These are phyloP conservation scores for Lenzites betulinus DNA, from an alignment of 768 basidiomycete genomes.

Conservation along the genomic window DNA sequence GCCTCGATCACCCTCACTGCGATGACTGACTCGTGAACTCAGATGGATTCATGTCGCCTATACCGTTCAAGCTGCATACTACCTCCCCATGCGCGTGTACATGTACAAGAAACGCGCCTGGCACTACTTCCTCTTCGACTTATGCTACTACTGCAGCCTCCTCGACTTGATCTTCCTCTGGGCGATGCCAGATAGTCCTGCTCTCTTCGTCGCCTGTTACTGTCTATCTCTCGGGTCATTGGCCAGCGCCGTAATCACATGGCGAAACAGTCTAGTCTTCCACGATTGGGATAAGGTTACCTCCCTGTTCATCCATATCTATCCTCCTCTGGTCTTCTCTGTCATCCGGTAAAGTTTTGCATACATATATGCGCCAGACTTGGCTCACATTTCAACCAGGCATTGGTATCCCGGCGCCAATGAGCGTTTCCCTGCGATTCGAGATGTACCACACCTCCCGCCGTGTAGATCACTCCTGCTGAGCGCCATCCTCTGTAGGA, in stretches of 20 bases:
- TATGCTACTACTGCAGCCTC: slow-evolving; percentile 93
- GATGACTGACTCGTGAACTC: background rate
- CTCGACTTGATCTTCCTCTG: slow-evolving; percentile 93
- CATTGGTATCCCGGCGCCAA: slow-evolving; percentile 87
- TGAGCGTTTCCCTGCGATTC: slow-evolving; percentile 83
- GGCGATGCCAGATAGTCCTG: slow-evolving; percentile 75
- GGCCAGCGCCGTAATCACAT: slow-evolving; percentile 94
- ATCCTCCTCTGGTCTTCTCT: slow-evolving; percentile 88
- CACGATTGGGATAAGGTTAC: slow-evolving; percentile 97
- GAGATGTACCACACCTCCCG: slow-evolving; percentile 65
- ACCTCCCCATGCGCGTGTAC: slow-evolving; percentile 82
- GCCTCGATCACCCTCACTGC: slow-evolving; percentile 21
- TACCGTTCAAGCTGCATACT: slow-evolving; percentile 72
- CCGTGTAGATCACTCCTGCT: slow-evolving; percentile 75
- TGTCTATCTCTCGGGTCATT: slow-evolving; percentile 89
- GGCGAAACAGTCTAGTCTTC: slow-evolving; percentile 98
- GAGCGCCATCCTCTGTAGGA: slow-evolving; percentile 82
- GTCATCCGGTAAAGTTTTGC: slow-evolving; percentile 69
- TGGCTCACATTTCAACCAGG: slow-evolving; percentile 39
- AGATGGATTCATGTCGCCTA: slow-evolving; percentile 92
- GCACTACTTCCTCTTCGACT: slow-evolving; percentile 93
- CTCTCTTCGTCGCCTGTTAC: slow-evolving; percentile 90
- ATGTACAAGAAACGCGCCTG: slow-evolving; percentile 90
- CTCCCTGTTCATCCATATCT: slow-evolving; percentile 93
- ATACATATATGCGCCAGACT: background rate